Base-by-base conservation (phyloP, 495 filamentous ascomycete genomes). In the Glarea lozoyensis region DNA sequence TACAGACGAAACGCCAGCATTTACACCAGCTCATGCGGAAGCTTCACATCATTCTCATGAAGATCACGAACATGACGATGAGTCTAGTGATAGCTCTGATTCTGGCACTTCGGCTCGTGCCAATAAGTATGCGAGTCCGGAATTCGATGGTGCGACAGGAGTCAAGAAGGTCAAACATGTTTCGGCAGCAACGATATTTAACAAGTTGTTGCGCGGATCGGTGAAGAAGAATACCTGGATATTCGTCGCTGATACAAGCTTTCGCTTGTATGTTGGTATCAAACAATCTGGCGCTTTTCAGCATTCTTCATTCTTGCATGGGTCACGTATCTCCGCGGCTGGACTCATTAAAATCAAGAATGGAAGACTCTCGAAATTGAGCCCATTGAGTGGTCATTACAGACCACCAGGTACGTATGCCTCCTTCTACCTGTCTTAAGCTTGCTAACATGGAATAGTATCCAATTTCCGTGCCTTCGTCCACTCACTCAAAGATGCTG, bases 211-310 rank as follows among this genome's bases (percentile, higher is more conserved):
- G 2, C 74, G 82, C 25, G 81, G 79, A 36, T 73, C 79, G 2
- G 76, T 82, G 5, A 76, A 75, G 53, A 85, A 81, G 48, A 84
- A 84, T 53, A 89, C 82, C 22, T 95, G 88, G 88, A 89, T 95
- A 30, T 95, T 93, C 54, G 88, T 85, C 16, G 80, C 81, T 23
- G 88, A 96, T 61, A 90, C 86, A 0, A 82, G 78, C 2, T 90
- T 86, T 53, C 77, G 89, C 6, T 67, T 95, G 0, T 94, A 95
- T 64, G 75, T 94, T 27, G 88, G 54, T 4, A 92, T 96, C 61
- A 95, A 96, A 53, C 79, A 85, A 56, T 77, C 76, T 20, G 89
- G 89, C 20, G 76, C 83, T 6, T 96, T 96, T 56, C 89, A 95
- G 54, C 89, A 96, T 61, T 84, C 76, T 5, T 88, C 82, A 0